A percentile compares a stretch with the other conserved stretches of the same genome.
Conservation (phyloP, 23 red algal genomes). For the Gracilaria gracilis region DNA sequence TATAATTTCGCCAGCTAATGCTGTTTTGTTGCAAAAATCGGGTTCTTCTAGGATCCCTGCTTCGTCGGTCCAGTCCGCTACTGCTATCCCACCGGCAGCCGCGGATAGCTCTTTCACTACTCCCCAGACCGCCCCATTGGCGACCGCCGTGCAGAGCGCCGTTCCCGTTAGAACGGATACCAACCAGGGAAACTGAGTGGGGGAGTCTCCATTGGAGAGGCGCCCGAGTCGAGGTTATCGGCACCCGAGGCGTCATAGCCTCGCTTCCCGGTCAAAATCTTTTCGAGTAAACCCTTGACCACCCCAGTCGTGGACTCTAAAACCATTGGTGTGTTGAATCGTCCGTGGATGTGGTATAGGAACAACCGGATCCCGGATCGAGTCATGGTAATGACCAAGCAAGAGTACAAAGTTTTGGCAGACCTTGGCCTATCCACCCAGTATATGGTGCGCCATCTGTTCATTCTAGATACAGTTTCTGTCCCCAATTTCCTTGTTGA, state of each 20-base stretch:
- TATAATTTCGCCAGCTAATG: too few species aligned
- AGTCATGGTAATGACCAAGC: background rate
- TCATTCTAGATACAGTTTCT: background rate
- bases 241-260: background rate
- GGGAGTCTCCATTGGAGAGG: too few species aligned
- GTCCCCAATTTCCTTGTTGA: background rate
- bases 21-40: too few species aligned
- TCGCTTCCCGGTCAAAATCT: background rate
- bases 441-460: background rate
- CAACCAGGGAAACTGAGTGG: too few species aligned
- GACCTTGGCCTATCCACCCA: background rate
- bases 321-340: background rate
- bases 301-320: background rate
- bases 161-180: too few species aligned
- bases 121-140: too few species aligned
- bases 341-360: background rate
- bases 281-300: background rate
- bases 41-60: too few species aligned
- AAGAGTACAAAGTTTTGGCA: background rate
- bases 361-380: background rate
- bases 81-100: too few species aligned
- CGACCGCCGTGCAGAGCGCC: too few species aligned
- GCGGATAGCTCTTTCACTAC: too few species aligned
- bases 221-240: too few species aligned
- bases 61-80: too few species aligned